Conservation (phyloP, 108 stramenopile genomes). For the Mayamaea pseudoterrestris region DNA sequence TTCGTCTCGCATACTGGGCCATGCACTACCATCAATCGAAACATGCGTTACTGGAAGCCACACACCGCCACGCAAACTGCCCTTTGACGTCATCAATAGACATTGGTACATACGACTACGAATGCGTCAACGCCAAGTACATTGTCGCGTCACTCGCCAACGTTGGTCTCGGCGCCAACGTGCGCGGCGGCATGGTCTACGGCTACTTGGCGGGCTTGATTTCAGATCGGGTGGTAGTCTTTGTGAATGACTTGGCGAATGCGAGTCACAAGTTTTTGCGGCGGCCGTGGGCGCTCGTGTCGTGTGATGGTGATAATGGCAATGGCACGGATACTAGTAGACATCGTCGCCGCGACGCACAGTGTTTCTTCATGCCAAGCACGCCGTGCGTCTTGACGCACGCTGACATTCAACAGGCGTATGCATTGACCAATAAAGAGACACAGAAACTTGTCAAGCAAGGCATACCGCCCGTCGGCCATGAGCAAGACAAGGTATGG, state of each 20-base stretch:
- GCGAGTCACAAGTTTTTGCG: not conserved
- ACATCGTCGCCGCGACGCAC: slow-evolving; percentile 9
- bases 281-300: slow-evolving; percentile 8
- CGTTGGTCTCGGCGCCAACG: slow-evolving; percentile 10
- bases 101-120: slow-evolving; percentile 16
- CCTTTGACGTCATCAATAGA: not conserved
- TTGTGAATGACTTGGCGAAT: slow-evolving; percentile 5
- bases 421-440: not conserved
- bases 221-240: slow-evolving; percentile 10
- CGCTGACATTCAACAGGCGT: slow-evolving; percentile 5
- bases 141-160: slow-evolving; percentile 1
- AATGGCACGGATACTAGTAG: too few species aligned
- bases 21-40: slow-evolving; percentile 28
- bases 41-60: slow-evolving; percentile 19
- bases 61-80: slow-evolving; percentile 5
- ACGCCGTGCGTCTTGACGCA: slow-evolving; percentile 11
- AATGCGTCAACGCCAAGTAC: slow-evolving; percentile 17
- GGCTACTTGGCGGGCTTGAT: slow-evolving; percentile 8
- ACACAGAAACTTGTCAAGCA: slow-evolving; percentile 3
- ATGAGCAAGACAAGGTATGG: not conserved
- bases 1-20: slow-evolving; percentile 24
- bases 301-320: too few species aligned
- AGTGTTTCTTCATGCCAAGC: slow-evolving; percentile 15
- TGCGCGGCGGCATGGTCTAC: slow-evolving; percentile 7
- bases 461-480: slow-evolving; percentile 1